These are phyloP conservation scores for Eucalyptus tenuipes DNA, from an alignment of 345 rosid species.

Conservation along the genomic window DNA sequence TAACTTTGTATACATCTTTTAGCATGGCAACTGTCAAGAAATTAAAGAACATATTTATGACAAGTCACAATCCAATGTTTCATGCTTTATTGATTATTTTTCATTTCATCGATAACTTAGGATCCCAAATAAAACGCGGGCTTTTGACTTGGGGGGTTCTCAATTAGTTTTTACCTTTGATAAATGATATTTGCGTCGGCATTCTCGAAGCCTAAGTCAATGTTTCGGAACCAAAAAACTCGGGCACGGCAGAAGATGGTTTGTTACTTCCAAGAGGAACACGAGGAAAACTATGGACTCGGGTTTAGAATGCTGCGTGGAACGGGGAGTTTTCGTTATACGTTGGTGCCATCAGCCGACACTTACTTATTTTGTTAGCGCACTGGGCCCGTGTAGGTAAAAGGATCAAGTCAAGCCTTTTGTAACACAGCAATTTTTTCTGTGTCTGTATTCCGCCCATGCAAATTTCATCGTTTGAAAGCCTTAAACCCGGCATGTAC, in stretches of 20 bases:
- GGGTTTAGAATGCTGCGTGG: not conserved
- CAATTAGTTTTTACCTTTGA: too few relatives aligned
- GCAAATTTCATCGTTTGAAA: conserved; percentile 49
- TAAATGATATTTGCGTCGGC: not conserved
- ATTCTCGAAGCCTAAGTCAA: not conserved
- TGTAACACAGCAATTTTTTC: conserved; percentile 19
- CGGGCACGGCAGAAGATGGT: not conserved
- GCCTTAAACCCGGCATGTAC: conserved; percentile 43
- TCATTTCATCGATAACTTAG: not conserved
- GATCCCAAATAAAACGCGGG: not conserved
- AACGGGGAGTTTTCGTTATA: not conserved
- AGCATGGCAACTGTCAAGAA: too few relatives aligned
- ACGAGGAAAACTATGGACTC: not conserved
- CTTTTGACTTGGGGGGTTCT: not conserved
- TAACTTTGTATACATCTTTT: not conserved
- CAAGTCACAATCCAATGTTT: not conserved
- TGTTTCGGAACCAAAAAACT: not conserved
- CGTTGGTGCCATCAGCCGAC: not conserved
- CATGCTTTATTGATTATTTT: not conserved
- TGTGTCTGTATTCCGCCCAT: conserved; percentile 39
- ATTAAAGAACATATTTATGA: too few relatives aligned
- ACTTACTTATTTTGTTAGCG: too few relatives aligned
- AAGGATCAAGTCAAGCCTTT: too few relatives aligned
- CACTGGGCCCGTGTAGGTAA: too few relatives aligned
- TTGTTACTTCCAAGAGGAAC: not conserved